Evolutionary conservation across 352 stramenopile species (phyloP).

Genomic region (Aphanomyces stellatus): DNA sequence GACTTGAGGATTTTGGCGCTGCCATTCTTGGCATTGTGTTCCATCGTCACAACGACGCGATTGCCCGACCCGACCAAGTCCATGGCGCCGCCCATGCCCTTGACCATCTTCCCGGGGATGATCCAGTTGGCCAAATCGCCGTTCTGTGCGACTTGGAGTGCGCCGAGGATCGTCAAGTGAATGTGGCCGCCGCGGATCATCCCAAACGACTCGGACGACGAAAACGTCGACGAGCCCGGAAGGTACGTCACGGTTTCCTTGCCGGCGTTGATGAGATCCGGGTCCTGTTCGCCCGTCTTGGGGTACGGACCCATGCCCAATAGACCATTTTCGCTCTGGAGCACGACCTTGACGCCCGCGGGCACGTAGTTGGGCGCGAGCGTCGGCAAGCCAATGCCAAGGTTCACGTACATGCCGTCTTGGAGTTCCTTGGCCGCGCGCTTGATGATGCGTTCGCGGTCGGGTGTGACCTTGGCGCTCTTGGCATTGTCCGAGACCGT

Average conservation of each 20-base stretch:
- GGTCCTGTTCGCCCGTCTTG: conserved; percentile 79
- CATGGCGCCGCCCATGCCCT: conserved; percentile 98
- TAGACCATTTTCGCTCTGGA: conserved; percentile 96
- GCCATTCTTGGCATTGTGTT: conserved; percentile 93
- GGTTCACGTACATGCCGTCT: conserved; percentile 97
- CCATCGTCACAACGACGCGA: conserved; percentile 95
- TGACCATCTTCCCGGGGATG: conserved; percentile 94
- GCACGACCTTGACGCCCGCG: conserved; percentile 87
- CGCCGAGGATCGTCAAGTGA: conserved; percentile 94
- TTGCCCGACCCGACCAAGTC: conserved; percentile 91
- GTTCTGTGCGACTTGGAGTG: conserved; percentile 88
- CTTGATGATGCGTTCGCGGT: conserved; percentile 90
- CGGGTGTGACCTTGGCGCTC: conserved; percentile 47
- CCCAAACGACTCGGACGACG: conserved; percentile 90
- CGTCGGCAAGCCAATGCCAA: conserved; percentile 94
- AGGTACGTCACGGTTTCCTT: conserved; percentile 96
- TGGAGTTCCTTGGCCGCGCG: conserved; percentile 82
- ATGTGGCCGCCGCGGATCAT: conserved; percentile 97
- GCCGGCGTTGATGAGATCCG: conserved; percentile 95
- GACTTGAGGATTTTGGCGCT: conserved; percentile 91
- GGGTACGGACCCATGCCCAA: conserved; percentile 92
- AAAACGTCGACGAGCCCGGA: conserved; percentile 90
- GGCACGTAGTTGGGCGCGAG: conserved; percentile 94
- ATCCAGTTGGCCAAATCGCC: conserved; percentile 96
- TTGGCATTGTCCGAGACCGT: conserved; percentile 66